phyloP scores from a whole-genome alignment of 1,139 yeast genomes.

The Scheffersomyces quercinus region DNA sequence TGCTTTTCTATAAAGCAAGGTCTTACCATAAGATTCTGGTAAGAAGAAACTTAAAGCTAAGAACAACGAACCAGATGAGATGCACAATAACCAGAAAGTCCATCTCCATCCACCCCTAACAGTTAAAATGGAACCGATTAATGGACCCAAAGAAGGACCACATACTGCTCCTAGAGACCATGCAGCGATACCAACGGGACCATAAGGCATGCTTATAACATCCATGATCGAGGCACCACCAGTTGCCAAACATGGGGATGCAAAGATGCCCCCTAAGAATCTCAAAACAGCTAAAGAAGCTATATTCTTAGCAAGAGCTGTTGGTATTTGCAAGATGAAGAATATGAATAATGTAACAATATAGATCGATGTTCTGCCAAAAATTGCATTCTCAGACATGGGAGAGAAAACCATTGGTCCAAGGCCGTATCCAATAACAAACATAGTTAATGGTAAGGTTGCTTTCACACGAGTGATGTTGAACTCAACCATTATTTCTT shows the following conservation, averaged over 20 bases:
- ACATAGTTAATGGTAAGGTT: slow-evolving; percentile 34
- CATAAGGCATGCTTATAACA: slow-evolving; percentile 24
- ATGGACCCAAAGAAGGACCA: slow-evolving; percentile 41
- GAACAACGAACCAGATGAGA: slow-evolving; percentile 28
- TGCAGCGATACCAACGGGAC: slow-evolving; percentile 33
- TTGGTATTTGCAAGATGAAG: slow-evolving; percentile 32
- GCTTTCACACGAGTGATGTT: slow-evolving; percentile 27
- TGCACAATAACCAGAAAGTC: slow-evolving; percentile 42
- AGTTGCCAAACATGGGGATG: slow-evolving; percentile 37
- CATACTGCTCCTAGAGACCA: slow-evolving; percentile 39
- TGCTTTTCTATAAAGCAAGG: slow-evolving; percentile 38
- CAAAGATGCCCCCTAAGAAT: slow-evolving; percentile 36
- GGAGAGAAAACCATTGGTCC: slow-evolving; percentile 44
- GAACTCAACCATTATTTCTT: slow-evolving; percentile 28
- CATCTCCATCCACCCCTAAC: slow-evolving; percentile 37
- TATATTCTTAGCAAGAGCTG: slow-evolving; percentile 30
- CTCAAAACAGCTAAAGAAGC: slow-evolving; percentile 33
- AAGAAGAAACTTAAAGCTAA: slow-evolving; percentile 26
- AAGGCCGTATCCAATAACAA: slow-evolving; percentile 40
- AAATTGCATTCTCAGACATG: slow-evolving; percentile 37
- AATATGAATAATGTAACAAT: slow-evolving; percentile 29
- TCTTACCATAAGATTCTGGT: slow-evolving; percentile 37
- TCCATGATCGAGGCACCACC: slow-evolving; percentile 41
- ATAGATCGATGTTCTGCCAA: slow-evolving; percentile 54
- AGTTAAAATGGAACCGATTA: slow-evolving; percentile 33